These are phyloP conservation scores for Metarhizium brunneum DNA, from an alignment of 2,329 filamentous ascomycete species.

Conservation along the genomic window DNA sequence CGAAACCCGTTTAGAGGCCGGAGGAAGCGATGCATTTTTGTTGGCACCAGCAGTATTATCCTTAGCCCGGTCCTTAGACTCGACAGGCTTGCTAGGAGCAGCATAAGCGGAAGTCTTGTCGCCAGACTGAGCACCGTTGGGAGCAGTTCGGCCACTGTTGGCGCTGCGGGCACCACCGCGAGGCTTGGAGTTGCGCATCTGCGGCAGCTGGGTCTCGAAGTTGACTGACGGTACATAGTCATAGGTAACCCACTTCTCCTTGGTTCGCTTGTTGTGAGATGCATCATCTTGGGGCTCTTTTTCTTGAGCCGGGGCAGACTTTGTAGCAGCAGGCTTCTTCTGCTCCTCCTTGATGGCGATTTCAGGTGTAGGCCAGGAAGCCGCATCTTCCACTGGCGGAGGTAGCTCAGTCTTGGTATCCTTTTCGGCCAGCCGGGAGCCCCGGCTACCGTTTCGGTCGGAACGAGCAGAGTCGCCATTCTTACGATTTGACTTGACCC, in stretches of 20 bases:
- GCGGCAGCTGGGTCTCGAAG: slow-evolving; percentile 74
- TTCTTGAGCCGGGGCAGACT: slow-evolving; percentile 51
- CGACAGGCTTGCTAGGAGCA: slow-evolving; percentile 21
- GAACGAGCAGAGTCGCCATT: slow-evolving; percentile 28
- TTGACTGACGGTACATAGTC: slow-evolving; percentile 75
- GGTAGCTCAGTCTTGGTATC: slow-evolving; percentile 25
- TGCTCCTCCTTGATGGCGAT: slow-evolving; percentile 61
- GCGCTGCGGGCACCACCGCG: slow-evolving; percentile 39
- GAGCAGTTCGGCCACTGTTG: slow-evolving; percentile 27
- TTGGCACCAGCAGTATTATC: slow-evolving; percentile 24
- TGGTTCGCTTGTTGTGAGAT: slow-evolving; percentile 45
- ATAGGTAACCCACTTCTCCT: slow-evolving; percentile 79
- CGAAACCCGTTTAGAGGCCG: slow-evolving; percentile 34
- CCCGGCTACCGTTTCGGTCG: slow-evolving; percentile 36
- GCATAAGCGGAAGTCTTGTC: slow-evolving; percentile 28
- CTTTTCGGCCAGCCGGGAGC: slow-evolving; percentile 35
- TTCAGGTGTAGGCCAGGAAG: slow-evolving; percentile 86
- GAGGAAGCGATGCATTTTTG: slow-evolving; percentile 26
- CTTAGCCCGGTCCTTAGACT: slow-evolving; percentile 24
- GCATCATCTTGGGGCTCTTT: slow-evolving; percentile 50
- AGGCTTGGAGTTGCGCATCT: slow-evolving; percentile 37
- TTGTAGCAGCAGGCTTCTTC: slow-evolving; percentile 51
- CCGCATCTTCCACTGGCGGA: slow-evolving; percentile 66
- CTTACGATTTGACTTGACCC: slow-evolving; percentile 33
- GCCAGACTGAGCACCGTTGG: slow-evolving; percentile 18